phyloP scores from a whole-genome alignment of 192 early-diverging fungal genomes.

The Entomortierella lignicola region DNA sequence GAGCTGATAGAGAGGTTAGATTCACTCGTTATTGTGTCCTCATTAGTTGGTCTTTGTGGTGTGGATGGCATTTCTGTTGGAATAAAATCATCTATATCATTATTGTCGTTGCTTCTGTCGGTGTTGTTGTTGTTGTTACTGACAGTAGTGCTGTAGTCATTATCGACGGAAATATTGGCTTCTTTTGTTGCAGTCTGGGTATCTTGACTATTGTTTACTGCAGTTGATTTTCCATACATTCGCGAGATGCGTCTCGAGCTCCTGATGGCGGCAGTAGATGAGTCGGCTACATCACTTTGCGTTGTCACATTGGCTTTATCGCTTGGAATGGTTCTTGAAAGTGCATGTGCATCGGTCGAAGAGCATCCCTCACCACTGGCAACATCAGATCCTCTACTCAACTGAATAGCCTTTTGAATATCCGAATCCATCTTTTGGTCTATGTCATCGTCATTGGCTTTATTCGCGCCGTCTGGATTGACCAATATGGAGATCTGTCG shows the following conservation, averaged over 20 bases:
- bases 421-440: not conserved
- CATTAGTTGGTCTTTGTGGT: conserved; percentile 1
- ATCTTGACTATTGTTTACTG: not conserved
- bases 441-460: not conserved
- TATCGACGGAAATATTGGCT: not conserved
- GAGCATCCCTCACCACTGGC: conserved; percentile 6
- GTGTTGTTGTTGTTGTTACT: not conserved
- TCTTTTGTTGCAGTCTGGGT: not conserved
- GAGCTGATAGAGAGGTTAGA: conserved; percentile 1
- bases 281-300: not conserved
- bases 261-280: not conserved
- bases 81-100: too few relatives aligned
- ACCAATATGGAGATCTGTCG: not conserved
- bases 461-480: not conserved
- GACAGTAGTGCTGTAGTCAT: not conserved
- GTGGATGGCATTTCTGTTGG: conserved; percentile 3
- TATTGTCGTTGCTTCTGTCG: too few relatives aligned
- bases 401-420: conserved; percentile 8
- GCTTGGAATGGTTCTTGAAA: not conserved
- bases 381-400: conserved; percentile 2
- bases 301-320: not conserved
- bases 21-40: not conserved
- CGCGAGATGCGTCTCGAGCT: conserved; percentile 10
- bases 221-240: conserved; percentile 4
- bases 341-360: not conserved